A percentile compares a stretch with the other conserved stretches of the same genome.
Evolutionary conservation across 176 grass and related monocot genomes (phyloP).

Genomic region (Thalia dealbata): DNA sequence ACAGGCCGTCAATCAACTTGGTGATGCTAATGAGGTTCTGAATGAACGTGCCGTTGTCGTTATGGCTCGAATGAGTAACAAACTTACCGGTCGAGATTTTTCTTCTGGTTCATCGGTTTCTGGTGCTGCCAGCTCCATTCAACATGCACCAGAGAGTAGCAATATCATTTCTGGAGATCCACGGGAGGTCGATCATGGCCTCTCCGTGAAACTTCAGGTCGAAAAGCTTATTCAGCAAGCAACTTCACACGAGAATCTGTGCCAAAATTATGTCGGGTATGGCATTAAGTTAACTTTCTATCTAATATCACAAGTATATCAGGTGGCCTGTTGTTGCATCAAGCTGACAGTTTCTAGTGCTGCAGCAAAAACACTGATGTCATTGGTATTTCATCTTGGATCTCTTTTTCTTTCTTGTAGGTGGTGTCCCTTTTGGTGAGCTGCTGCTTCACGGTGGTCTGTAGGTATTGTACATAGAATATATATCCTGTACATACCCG

Average conservation of each 20-base stretch:
- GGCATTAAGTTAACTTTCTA: conserved; percentile 13
- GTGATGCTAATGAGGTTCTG: conserved; percentile 92
- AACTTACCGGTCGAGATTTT: conserved; percentile 88
- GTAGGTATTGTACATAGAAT: not conserved
- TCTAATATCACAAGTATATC: not conserved
- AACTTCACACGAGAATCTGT: conserved; percentile 78
- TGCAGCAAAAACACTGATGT: not conserved
- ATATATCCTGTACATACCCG: not conserved
- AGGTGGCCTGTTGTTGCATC: no score
- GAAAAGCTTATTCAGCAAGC: conserved; percentile 85
- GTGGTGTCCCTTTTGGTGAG: conserved; percentile 11
- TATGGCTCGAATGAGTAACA: conserved; percentile 97
- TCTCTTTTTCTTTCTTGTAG: not conserved
- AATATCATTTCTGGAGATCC: conserved; percentile 41
- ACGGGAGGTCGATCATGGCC: conserved; percentile 54
- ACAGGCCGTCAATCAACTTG: conserved; percentile 92
- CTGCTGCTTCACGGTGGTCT: not conserved
- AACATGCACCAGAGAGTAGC: conserved; percentile 31
- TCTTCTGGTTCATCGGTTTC: conserved; percentile 44
- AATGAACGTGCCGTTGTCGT: conserved; percentile 91
- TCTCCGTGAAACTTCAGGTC: conserved; percentile 76
- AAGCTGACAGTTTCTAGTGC: not conserved
- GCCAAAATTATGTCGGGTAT: conserved; percentile 93
- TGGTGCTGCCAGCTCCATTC: conserved; percentile 28
- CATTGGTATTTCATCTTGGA: not conserved